Evolutionary conservation across 352 stramenopile species (phyloP), one percentile per base, ranked within the genome.

Genomic region (Paralagenidium karlingii): DNA sequence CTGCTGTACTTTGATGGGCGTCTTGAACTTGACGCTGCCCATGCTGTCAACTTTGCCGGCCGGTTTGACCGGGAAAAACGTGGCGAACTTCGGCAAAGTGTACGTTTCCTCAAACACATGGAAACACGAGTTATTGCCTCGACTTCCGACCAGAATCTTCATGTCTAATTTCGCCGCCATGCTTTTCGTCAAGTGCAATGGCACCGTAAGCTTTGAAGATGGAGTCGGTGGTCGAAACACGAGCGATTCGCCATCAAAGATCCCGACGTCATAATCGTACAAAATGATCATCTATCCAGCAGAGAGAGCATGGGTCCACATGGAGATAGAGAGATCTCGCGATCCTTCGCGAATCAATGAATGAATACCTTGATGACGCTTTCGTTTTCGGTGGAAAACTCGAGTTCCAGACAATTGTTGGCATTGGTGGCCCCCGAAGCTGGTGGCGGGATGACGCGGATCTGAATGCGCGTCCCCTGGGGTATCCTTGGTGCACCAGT

Each of bases 101-200:
- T 82, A 82, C 8, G 57, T 55, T 9, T 62, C 51, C 43, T 96
- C 84, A 46, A 96, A 94, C 13, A 94, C 67, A 47, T 94, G 81
- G 42, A 95, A 88, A 13, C 67, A 69, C 13, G 61, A 55, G 29
- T 76, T 68, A 45, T 82, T 82, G 34, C 74, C 78, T 3, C 85
- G 76, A 27, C 64, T 74, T n/a, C 77, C 77, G 15, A 96, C 82
- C 34, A 83, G 56, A 26, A 82, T 53, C 43, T 76, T 84, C 33
- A 86, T 58, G 26, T 83, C 64, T 25, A 91, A 57, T 38, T 59
- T 73, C 0, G 70, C 68, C 0, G 71, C 56, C 20, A 66, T 61
- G 38, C 83, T 68, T 34, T 93, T 91, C 9, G 37, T 71, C 16
- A 87, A 51, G 28, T 70, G 60, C 18, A 89, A 37, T 10, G 63